Evolutionary conservation across 2,329 filamentous ascomycete species (phyloP).

Genomic region (Colletotrichum filicis): DNA sequence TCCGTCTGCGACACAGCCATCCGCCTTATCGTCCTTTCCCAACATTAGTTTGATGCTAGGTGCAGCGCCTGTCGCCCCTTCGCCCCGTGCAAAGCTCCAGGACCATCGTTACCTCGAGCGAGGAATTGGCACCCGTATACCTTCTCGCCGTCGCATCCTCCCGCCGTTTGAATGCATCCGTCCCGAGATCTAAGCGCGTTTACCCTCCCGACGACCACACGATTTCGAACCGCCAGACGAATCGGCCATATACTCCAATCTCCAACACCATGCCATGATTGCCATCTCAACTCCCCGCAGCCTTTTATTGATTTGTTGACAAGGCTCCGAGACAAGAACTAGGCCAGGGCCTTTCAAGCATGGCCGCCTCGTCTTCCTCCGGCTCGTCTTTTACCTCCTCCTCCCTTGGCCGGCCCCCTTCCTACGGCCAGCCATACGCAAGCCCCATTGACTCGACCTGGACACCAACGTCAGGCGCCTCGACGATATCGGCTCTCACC

Average conservation of each 20-base stretch:
- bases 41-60: neutral
- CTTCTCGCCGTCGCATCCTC: neutral
- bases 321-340: neutral
- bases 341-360: slow-evolving; percentile 40
- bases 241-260: neutral
- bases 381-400: slow-evolving; percentile 61
- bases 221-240: neutral
- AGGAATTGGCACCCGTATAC: neutral
- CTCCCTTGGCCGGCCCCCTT: slow-evolving; percentile 53
- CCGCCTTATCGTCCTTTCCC: neutral
- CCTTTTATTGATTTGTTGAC: slow-evolving; percentile 20
- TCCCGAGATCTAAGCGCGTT: neutral
- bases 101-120: neutral
- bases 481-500: slow-evolving; percentile 55
- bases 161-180: slow-evolving; percentile 20
- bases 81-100: neutral
- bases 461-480: slow-evolving; percentile 56
- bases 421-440: slow-evolving; percentile 53
- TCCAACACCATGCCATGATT: slow-evolving; percentile 19
- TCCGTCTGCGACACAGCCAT: neutral
- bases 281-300: neutral
- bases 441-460: slow-evolving; percentile 58
- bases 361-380: slow-evolving; percentile 56
- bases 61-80: neutral
- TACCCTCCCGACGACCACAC: neutral